Base-by-base conservation (phyloP, 1,284 basidiomycete species). In the Pulveroboletus sp. region DNA sequence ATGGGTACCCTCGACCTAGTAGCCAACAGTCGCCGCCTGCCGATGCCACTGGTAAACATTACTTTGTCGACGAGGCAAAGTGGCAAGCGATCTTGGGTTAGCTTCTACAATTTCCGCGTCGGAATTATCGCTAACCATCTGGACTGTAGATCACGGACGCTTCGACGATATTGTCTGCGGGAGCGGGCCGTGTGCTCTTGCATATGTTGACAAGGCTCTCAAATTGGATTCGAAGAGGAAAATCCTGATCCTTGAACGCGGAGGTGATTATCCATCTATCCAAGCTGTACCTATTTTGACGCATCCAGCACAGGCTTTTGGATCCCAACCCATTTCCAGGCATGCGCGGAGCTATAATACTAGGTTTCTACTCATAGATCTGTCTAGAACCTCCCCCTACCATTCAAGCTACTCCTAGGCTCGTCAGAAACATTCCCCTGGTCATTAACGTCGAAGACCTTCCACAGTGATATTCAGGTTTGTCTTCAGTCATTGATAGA, bases 171-270 rank as follows among this genome's bases (percentile, higher is more conserved):
- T 58, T 38, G 58, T 59, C 17, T 25, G 48, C 20, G 50, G 58
- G 29, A 59, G 50, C 6, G 56, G 58, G n/a, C 47, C 43, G 38
- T 59, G 58, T 12, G 67, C 66, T 29, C 63, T 70, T 29, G 68
- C 67, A 6, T 69, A 63, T 43, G 56, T 69, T 26, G 59, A 60
- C 28, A 43, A 47, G 12, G 61, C 67, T n/a, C 56, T 69, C 24
- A 42, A 60, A 40, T 39, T 57, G 28, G 57, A 69, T 38, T 63
- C 65, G 14, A 57, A 44, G 29, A 52, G 61, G 43, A 62, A 59
- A 47, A 66, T 69, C 26, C 57, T 69, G 17, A 29, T 58, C 15
- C 55, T 58, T 12, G 57, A 58, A 24, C 57, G 54, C 29, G 54
- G 57, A 43, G 55, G 56, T 46, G 29, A 42, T 26, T 26, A 28